Evolutionary conservation across 768 basidiomycete species (phyloP), one percentile per base, ranked within the genome.

Genomic region (Termitomyces sp.): DNA sequence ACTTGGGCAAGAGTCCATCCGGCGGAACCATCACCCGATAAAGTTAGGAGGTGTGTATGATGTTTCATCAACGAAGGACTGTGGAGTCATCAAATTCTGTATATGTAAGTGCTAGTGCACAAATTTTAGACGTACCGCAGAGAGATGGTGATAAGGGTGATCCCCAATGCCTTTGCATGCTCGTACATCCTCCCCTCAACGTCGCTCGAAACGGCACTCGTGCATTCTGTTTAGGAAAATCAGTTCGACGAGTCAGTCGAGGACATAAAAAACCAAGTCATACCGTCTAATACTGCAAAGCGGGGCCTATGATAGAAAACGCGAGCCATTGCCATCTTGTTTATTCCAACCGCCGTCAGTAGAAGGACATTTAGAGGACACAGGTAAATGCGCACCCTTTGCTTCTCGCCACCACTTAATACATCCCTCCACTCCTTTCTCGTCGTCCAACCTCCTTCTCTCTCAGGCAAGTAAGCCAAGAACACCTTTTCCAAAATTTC

Each of bases 131-230:
- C 80, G 1, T 60, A 89, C 89, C 89, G 85, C 50, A 93, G 75
- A 15, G 94, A 94, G 48, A 98, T 92, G 3, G 94, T 98, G 54
- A 98, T 88, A 44, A 98, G 79, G 0, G 95, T 95, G 64, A 97
- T 94, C 1, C 88, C 93, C 12, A 91, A 75, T 31, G 84, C 79
- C 70, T 97, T 97, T 27, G 90, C 88, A 59, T 91, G 85, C 67
- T 95, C 90, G 73, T 98, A 98, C 91, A 98, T 94, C 59, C 84
- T 77, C 0, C 94, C 94, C 68, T 98, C 95, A 20, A 98, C 94
- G 66, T 98, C 96, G 58, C 90, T 91, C 12, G 93, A 95, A 10
- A 98, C 93, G 0, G 95, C 96, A 52, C 89, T 92, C 6, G 95
- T 98, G 69, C 94, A 97, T 65, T 98, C 94, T 89, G 64, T 44